Evolutionary conservation across 1,139 yeast genomes (phyloP).

Genomic region (Blastobotrys petasosporus): DNA sequence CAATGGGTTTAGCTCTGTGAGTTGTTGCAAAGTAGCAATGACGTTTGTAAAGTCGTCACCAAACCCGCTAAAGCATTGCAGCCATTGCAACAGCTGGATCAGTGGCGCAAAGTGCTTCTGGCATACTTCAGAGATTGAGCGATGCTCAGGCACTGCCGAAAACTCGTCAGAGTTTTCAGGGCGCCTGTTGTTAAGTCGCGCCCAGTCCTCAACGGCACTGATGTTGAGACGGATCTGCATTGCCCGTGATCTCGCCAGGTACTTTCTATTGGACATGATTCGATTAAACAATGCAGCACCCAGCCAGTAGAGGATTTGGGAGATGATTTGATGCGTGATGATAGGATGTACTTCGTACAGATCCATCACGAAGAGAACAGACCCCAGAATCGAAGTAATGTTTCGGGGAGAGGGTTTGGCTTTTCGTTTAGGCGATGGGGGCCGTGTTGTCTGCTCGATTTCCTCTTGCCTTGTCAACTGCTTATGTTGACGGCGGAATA

Average conservation of each 20-base stretch:
- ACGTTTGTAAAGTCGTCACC: constrained; percentile 51
- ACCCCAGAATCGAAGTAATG: constrained; percentile 81
- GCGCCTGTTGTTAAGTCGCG: constrained; percentile 65
- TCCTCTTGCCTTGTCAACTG: constrained; percentile 43
- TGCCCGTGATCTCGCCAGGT: constrained; percentile 76
- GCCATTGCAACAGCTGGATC: constrained; percentile 79
- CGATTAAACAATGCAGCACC: constrained; percentile 69
- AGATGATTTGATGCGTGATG: constrained; percentile 66
- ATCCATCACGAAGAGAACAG: constrained; percentile 77
- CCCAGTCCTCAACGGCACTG: constrained; percentile 89
- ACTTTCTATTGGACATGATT: constrained; percentile 56
- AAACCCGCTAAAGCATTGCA: constrained; percentile 75
- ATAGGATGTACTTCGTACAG: constrained; percentile 75
- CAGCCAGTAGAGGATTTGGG: constrained; percentile 75
- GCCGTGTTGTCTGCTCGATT: constrained; percentile 55
- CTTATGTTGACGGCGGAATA: constrained; percentile 32
- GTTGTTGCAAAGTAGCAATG: constrained; percentile 43
- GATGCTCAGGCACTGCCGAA: constrained; percentile 21
- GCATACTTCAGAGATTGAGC: constrained; percentile 44
- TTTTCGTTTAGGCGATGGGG: constrained; percentile 64
- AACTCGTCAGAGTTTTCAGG: constrained; percentile 40
- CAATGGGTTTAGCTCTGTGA: constrained; percentile 51
- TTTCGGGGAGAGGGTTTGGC: constrained; percentile 80
- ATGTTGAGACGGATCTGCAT: constrained; percentile 82
- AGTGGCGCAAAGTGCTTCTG: constrained; percentile 65